Percentiles rank a stretch among this genome's conserved stretches.
Evolutionary conservation across 129 eudicot species (phyloP).

Genomic region (Calendula officinalis): DNA sequence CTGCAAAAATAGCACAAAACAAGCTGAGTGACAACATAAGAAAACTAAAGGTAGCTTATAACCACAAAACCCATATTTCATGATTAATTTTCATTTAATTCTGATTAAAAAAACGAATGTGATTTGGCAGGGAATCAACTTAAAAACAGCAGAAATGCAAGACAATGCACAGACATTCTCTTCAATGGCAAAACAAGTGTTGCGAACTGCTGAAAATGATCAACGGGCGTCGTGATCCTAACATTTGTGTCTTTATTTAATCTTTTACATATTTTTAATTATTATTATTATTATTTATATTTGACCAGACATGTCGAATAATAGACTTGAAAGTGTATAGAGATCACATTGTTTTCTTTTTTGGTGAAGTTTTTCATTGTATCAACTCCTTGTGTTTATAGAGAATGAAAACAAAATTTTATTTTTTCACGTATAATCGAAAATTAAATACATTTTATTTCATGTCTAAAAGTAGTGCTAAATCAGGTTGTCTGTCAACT

Average conservation of each 20-base stretch:
- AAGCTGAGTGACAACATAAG: slow-evolving; percentile 62
- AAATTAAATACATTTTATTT: neutral
- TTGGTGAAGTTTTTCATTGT: neutral
- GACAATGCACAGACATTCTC: slow-evolving; percentile 71
- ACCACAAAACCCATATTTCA: neutral
- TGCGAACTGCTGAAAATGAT: slow-evolving; percentile 58
- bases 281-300: neutral
- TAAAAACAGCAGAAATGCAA: slow-evolving; percentile 81
- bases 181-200: slow-evolving; percentile 70
- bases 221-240: slow-evolving; percentile 35
- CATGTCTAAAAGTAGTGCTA: neutral
- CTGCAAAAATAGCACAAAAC: slow-evolving; percentile 56
- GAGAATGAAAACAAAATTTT: no score
- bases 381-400: neutral
- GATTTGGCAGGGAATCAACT: slow-evolving; percentile 60
- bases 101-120: neutral
- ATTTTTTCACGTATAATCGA: no score
- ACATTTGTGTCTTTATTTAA: neutral
- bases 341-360: slow-evolving; percentile 22
- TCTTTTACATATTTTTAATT: neutral
- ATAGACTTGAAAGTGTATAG: slow-evolving; percentile 22
- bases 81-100: neutral
- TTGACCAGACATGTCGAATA: neutral
- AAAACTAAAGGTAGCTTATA: slow-evolving; percentile 58
- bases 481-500: slow-evolving; percentile 33